Evolutionary conservation across 768 basidiomycete species (phyloP), one percentile per base, ranked within the genome.

Genomic region (Suillus lakei): DNA sequence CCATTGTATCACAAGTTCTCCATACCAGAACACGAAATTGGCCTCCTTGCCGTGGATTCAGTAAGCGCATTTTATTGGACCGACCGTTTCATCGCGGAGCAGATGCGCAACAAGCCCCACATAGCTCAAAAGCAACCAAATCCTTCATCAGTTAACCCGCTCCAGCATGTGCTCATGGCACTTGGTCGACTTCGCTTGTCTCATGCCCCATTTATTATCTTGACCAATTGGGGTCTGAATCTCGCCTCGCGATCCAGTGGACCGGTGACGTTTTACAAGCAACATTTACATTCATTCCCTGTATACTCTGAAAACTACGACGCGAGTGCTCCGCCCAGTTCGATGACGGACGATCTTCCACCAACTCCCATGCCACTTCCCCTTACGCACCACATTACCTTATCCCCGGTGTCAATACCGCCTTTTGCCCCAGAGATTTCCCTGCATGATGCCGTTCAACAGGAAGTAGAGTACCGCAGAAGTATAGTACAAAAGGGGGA

Each of bases 31-130:
- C 75, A 79, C 38, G 88, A 88, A 66, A 82, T 95, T 13, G 88
- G 87, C 7, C 69, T 93, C 62, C 76, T 96, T 43, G 86, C 86
- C 12, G 79, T 95, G 54, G 93, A 96, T 76, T 93, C 92, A 16
- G 75, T 93, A 64, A 89, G 89, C 73, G 74, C 91, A 0, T 92
- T 90, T 71, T 86, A 92, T 76, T 95, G 94, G 93, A 67, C 83
- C 3, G 93, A 95, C 73, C 86, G 90, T 48, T 89, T 88, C 72
- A 79, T 80, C 44, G 77, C 78, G 36, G 92, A 93, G 74, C 86
- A 87, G 68, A 66, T 80, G 61, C 83, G 78, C 43, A 67, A 70
- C 21, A 64, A 68, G 44, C 61, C 68, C 41, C 56, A 64, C 28
- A 67, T 39, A n/a, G 50, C 32, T 43, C 65, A 53, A 23, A 36